phyloP scores from a whole-genome alignment of 495 filamentous ascomycete genomes.

The Glonium stellatum region DNA sequence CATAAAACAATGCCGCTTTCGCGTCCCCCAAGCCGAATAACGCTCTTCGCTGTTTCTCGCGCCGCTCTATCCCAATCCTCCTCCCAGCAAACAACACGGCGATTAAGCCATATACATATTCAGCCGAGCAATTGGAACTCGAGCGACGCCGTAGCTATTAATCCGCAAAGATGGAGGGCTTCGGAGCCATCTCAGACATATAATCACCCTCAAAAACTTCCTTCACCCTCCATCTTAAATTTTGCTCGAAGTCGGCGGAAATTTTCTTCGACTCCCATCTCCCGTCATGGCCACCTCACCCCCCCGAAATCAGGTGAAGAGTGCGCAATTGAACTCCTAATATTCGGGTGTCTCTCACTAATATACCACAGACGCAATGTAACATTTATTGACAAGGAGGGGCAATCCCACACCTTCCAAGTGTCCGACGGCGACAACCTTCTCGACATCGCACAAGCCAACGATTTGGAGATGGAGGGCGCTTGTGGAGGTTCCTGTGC shows the following conservation, averaged over 20 bases:
- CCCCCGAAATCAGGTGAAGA: constrained; percentile 91
- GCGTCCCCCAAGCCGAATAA: neutral
- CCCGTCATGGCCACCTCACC: constrained; percentile 68
- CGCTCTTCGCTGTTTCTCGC: neutral
- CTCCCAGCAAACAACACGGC: neutral
- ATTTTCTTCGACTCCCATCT: constrained; percentile 59
- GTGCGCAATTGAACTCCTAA: constrained; percentile 44
- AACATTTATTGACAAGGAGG: constrained; percentile 94
- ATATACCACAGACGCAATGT: constrained; percentile 61
- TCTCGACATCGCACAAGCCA: constrained; percentile 85
- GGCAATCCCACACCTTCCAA: constrained; percentile 61
- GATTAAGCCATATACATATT: constrained; percentile 8
- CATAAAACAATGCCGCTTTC: neutral
- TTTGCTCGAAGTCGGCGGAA: constrained; percentile 37
- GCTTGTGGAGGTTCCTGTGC: constrained; percentile 95
- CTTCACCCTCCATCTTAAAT: neutral
- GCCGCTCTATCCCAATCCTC: neutral
- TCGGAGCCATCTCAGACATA: neutral
- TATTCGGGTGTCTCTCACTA: neutral
- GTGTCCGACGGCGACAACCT: constrained; percentile 84
- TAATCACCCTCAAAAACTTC: neutral
- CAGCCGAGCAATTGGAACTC: neutral
- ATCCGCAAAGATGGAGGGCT: neutral
- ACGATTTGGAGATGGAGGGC: constrained; percentile 97
- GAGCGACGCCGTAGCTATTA: neutral